Conservation (phyloP, 2,329 filamentous ascomycete genomes). For the Penicillium hordei region DNA sequence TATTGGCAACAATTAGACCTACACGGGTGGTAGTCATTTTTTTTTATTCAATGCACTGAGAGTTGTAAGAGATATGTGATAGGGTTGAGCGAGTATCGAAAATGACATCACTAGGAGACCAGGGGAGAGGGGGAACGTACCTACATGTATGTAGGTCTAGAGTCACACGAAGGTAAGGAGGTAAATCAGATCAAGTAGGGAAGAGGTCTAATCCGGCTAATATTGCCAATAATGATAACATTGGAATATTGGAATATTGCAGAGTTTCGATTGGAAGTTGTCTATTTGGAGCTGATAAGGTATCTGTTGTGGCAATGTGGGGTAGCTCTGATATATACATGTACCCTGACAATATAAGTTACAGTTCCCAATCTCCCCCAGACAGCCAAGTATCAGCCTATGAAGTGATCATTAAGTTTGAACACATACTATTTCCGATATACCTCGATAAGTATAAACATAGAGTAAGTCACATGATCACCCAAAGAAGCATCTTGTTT, state of each 20-base stretch:
- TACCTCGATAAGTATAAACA: neutral
- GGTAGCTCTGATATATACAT: neutral
- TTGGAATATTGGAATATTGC: neutral
- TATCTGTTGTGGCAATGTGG: neutral
- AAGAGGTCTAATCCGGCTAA: neutral
- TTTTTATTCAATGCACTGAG: neutral
- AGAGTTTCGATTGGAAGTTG: neutral
- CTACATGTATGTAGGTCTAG: no score
- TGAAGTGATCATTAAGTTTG: neutral
- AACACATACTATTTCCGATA: neutral
- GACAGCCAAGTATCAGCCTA: neutral
- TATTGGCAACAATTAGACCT: neutral
- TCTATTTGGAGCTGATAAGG: neutral
- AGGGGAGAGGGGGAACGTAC: neutral
- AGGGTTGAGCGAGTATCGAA: conserved; percentile 5
- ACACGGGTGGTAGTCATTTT: neutral
- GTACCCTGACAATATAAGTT: neutral
- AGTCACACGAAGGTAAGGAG: neutral
- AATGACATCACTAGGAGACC: conserved; percentile 22
- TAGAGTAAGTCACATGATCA: no score
- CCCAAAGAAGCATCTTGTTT: conserved; percentile 23
- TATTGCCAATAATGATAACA: neutral
- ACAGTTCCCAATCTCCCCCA: no score
- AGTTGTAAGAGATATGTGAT: conserved; percentile 7
- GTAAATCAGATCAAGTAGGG: neutral